Base-by-base conservation (phyloP, 257 asterid genomes). In the Solanum clarkiae region DNA sequence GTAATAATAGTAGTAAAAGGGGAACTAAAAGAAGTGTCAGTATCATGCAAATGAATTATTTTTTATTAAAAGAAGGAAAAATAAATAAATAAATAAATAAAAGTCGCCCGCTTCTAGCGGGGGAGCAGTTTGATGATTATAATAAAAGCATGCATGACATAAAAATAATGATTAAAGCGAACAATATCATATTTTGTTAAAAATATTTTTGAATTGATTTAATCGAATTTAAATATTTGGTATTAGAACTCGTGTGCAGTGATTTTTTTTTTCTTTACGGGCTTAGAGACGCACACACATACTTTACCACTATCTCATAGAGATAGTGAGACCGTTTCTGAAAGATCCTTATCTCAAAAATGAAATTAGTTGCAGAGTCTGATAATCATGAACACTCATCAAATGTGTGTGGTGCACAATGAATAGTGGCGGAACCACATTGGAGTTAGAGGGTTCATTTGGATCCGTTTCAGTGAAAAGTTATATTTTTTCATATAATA, bases 71-170 rank as follows among this genome's bases (percentile, higher is more conserved):
- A 24, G 42, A 70, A 68, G 24, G n/a, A 44, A 68, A 16, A 26
- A 47, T 11, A 24, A 29, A 60, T 2, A 9, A 11, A 51, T 5
- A 2, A 36, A 36, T 36, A 36, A 51, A 44, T 5, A 68, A 80
- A 24, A 75, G 72, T 59, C 89, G 88, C 87, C 93, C 95, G 93
- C 84, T 87, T 86, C 86, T 53, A 86, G 87, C 91, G 95, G 93
- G 94, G 94, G 90, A 90, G 93, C 92, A 89, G 90, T 90, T 90
- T 88, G 85, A 92, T 90, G 88, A 90, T 90, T 83, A 72, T 84
- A 85, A 84, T 60, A 57, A 42, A 42, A 71, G 29, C 36, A 71
- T 66, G 12, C 81, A 51, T 66, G 45, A 66, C 42, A 62, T 8
- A 22, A 62, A 3, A 22, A 62, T 62, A 62, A 62, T 62, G 36